phyloP scores from a whole-genome alignment of 257 asterid genomes.

The Vinca minor region DNA sequence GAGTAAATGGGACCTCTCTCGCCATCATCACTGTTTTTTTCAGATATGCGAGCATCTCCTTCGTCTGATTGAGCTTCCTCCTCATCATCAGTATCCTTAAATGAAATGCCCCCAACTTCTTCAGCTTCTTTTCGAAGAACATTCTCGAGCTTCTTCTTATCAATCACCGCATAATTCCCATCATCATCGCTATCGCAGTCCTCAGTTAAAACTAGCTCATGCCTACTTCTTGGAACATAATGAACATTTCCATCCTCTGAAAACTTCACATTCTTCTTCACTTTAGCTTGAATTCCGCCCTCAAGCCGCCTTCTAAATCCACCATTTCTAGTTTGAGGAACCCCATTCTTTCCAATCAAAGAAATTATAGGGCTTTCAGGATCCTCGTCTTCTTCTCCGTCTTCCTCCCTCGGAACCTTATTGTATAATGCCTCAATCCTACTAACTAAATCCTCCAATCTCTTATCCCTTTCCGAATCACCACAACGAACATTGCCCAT shows the following conservation, averaged over 20 bases:
- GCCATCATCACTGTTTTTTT: slow-evolving; percentile 36
- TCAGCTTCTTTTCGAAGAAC: slow-evolving; percentile 34
- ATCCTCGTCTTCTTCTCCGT: slow-evolving; percentile 33
- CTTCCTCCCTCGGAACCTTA: slow-evolving; percentile 27
- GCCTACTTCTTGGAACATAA: slow-evolving; percentile 17
- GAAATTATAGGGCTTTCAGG: slow-evolving; percentile 18
- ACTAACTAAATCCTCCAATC: slow-evolving; percentile 32
- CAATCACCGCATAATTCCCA: slow-evolving; percentile 20
- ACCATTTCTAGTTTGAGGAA: slow-evolving; percentile 15
- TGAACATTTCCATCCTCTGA: slow-evolving; percentile 43
- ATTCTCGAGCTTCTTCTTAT: slow-evolving; percentile 24
- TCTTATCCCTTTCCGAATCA: slow-evolving; percentile 24
- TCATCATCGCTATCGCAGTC: slow-evolving; percentile 26
- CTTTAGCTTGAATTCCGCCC: slow-evolving; percentile 36
- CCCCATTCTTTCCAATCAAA: slow-evolving; percentile 18
- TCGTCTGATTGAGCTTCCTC: slow-evolving; percentile 32
- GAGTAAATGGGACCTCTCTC: slow-evolving; percentile 26
- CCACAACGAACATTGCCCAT: slow-evolving; percentile 16
- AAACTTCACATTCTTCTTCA: slow-evolving; percentile 57
- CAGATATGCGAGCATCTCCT: slow-evolving; percentile 35
- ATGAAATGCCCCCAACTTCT: slow-evolving; percentile 31
- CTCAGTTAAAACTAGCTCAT: slow-evolving; percentile 19
- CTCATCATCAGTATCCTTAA: slow-evolving; percentile 26
- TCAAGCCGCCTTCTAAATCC: slow-evolving; percentile 21
- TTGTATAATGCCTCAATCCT: slow-evolving; percentile 35